These are phyloP conservation scores for Carex littledalei DNA, from an alignment of 176 grass and related monocot species.

Conservation along the genomic window DNA sequence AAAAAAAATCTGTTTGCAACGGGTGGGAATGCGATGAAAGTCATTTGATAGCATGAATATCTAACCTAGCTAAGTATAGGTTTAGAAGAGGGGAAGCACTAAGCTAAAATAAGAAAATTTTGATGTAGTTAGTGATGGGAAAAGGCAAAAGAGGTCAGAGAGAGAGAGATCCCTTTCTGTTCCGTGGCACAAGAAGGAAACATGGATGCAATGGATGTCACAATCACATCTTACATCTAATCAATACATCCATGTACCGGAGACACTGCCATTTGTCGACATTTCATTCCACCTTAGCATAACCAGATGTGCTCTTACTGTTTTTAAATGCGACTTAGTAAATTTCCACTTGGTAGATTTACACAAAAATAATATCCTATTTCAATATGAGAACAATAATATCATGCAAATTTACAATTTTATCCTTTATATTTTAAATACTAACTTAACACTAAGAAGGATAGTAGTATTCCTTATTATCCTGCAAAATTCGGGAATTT, in stretches of 20 bases:
- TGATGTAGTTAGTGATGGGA: neutral
- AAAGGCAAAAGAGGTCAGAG: neutral
- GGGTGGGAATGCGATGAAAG: neutral
- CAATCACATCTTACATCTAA: neutral
- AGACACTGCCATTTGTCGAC: neutral
- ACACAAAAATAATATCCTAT: neutral
- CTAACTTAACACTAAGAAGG: no score
- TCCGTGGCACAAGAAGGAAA: slow-evolving; percentile 3
- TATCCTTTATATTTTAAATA: no score
- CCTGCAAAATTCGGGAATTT: no score
- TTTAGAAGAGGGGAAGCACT: slow-evolving; percentile 8
- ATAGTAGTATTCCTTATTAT: no score
- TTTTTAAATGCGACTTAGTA: neutral
- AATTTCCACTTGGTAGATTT: neutral
- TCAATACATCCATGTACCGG: neutral
- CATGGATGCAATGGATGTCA: slow-evolving; percentile 2
- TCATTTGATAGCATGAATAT: slow-evolving; percentile 14
- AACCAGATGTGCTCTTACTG: neutral
- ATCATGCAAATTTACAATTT: no score
- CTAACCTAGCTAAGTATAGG: slow-evolving; percentile 20
- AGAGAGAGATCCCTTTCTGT: slow-evolving; percentile 12
- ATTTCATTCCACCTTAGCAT: neutral
- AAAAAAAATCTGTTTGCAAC: no score
- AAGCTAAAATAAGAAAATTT: neutral
- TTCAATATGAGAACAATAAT: neutral